phyloP scores from a whole-genome alignment of 164 flowering plant species.

The Litsea cubeba region DNA sequence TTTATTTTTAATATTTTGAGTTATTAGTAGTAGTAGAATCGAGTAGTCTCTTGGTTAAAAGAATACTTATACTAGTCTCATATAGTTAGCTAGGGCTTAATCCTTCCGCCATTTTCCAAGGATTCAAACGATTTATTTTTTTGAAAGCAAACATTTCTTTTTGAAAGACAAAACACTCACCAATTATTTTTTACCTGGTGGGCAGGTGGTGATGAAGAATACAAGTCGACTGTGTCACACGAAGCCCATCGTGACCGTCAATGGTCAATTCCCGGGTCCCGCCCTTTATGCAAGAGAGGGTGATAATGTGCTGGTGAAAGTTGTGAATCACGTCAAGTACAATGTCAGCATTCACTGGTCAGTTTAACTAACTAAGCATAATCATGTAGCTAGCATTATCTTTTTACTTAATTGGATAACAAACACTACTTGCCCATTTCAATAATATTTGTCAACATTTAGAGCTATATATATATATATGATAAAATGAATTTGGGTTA shows the following conservation, averaged over 20 bases:
- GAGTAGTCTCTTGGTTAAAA: no score
- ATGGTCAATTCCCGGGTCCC: conserved; percentile 50
- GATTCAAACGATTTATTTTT: no score
- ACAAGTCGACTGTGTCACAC: conserved; percentile 32
- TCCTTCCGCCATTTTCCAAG: no score
- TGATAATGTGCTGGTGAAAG: conserved; percentile 42
- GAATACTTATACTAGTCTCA: no score
- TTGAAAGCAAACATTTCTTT: no score
- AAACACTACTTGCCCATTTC: background rate
- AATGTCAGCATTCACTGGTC: conserved; percentile 53
- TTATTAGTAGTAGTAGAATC: no score
- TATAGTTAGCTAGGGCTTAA: no score
- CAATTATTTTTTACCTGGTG: no score
- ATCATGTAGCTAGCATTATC: background rate
- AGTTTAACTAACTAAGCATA: background rate
- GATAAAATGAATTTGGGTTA: background rate
- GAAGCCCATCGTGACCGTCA: conserved; percentile 50
- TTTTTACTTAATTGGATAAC: background rate
- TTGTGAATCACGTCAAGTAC: conserved; percentile 44
- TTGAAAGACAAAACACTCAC: no score
- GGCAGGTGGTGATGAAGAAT: conserved; percentile 45
- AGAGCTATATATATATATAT: background rate
- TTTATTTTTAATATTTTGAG: no score
- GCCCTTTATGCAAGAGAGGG: conserved; percentile 47
- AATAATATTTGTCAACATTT: background rate